Conservation (phyloP, 306 rosid species). For the Cicer pinnatifidum region DNA sequence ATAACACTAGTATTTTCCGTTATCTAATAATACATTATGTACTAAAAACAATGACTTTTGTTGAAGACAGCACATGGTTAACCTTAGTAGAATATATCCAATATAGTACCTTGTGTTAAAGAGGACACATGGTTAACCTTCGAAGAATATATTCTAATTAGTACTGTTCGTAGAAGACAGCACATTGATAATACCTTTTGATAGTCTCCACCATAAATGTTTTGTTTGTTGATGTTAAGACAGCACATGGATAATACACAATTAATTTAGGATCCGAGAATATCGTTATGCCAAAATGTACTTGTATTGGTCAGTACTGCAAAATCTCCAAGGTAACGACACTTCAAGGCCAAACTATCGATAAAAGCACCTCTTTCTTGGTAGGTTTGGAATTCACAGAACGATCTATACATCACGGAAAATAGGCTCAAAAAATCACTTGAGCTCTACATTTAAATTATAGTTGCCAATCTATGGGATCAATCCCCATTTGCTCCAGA, state of each 20-base stretch:
- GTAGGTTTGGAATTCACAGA: conserved; percentile 29
- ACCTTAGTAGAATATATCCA: too few species aligned
- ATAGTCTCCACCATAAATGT: conserved; percentile 15
- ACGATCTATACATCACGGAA: conserved; percentile 15
- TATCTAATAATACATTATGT: too few species aligned
- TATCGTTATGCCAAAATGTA: conserved; percentile 33
- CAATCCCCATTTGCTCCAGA: conserved; percentile 64
- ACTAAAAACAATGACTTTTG: too few species aligned
- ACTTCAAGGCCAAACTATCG: not conserved
- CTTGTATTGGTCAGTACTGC: conserved; percentile 16
- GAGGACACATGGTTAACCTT: not conserved
- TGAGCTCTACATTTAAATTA: conserved; percentile 38
- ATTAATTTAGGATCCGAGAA: conserved; percentile 3
- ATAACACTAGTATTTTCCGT: too few species aligned
- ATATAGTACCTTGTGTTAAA: not conserved
- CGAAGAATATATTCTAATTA: not conserved
- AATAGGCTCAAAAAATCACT: conserved; percentile 8
- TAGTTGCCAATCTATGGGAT: conserved; percentile 89
- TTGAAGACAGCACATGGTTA: too few species aligned
- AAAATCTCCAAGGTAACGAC: conserved; percentile 10
- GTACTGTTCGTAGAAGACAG: not conserved
- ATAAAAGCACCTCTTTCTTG: conserved; percentile 37
- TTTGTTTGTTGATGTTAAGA: not conserved
- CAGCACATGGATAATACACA: conserved; percentile 38
- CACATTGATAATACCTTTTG: not conserved